Base-by-base conservation (phyloP, 768 basidiomycete species). In the Fistulinella prunicolor region DNA sequence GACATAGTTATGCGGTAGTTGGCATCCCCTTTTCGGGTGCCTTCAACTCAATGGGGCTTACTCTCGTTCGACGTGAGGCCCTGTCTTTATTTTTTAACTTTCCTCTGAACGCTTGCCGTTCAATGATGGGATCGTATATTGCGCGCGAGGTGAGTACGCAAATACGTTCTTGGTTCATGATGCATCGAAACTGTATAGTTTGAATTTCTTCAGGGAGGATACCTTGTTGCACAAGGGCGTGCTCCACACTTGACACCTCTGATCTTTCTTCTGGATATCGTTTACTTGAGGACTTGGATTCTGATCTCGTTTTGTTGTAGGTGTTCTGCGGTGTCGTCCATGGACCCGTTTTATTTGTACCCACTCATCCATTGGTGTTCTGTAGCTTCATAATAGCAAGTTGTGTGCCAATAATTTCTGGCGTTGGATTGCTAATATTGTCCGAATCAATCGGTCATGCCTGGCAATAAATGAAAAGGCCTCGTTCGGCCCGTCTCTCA, bases 151-250 rank as follows among this genome's bases (percentile, higher is more conserved):
- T 68, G 46, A 66, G 67, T 53, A 39, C n/a, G 6, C n/a, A 30
- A 21, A 14, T 49, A 56, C 50, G 34, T 47, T 56, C 58, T 58
- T 49, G 13, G 63, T 61, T 50, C 26, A 78, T 86, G 84, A 85
- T 85, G 82, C 60, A 70, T 66, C 50, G 63, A 63, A 68, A 65
- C 64, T 70, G 72, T 70, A 51, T 55, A 28, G 53, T 68, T 83
- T 85, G 88, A 89, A 89, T 90, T 90, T 90, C 88, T 90, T 90
- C 88, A 89, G 73, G 88, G 88, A 82, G 84, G 70, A 86, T 85
- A 84, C 82, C 80, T 73, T 47, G 61, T 56, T 55, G 44, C 51
- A 49, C 56, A 65, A 60, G 83, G 85, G 79, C 67, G 76, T 71
- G 87, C 87, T 86, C 85, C 88, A 85, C 80, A 77, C 59, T 60